Conservation (phyloP, 495 filamentous ascomycete species). For the Talaromyces borbonicus region DNA sequence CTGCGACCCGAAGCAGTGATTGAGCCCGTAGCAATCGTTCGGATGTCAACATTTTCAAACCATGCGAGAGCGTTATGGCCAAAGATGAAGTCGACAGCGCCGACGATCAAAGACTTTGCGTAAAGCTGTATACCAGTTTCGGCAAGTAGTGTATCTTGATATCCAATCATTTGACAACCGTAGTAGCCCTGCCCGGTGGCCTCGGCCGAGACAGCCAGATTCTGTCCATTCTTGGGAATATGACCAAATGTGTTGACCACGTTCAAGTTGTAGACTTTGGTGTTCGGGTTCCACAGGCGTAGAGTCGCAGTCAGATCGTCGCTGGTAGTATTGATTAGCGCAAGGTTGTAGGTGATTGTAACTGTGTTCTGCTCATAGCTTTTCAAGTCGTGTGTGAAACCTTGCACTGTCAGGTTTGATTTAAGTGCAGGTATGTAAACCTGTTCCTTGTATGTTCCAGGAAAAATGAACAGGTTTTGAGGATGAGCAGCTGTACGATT, state of each 20-base stretch:
- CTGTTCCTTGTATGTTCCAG: slow-evolving; percentile 36
- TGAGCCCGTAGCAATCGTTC: slow-evolving; percentile 35
- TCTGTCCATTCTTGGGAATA: slow-evolving; percentile 33
- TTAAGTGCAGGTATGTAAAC: slow-evolving; percentile 36
- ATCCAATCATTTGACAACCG: slow-evolving; percentile 47
- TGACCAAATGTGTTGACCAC: slow-evolving; percentile 43
- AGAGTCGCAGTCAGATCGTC: slow-evolving; percentile 32
- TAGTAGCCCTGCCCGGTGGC: slow-evolving; percentile 47
- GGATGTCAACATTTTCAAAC: slow-evolving; percentile 53
- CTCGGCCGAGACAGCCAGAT: slow-evolving; percentile 48
- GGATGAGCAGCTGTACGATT: not conserved
- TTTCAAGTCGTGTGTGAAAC: slow-evolving; percentile 45
- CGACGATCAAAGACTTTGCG: slow-evolving; percentile 41
- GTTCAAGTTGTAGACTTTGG: slow-evolving; percentile 54
- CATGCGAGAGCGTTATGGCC: slow-evolving; percentile 50
- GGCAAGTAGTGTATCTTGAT: slow-evolving; percentile 55
- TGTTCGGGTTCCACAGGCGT: slow-evolving; percentile 36
- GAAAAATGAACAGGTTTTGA: not conserved
- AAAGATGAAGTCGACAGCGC: slow-evolving; percentile 53
- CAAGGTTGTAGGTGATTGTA: slow-evolving; percentile 37
- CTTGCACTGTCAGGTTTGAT: slow-evolving; percentile 31
- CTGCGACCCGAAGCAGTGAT: slow-evolving; percentile 54
- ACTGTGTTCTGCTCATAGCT: slow-evolving; percentile 49
- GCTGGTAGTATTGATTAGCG: not conserved
- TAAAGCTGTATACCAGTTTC: slow-evolving; percentile 50